phyloP scores from a whole-genome alignment of 2,329 filamentous ascomycete genomes.

The Penicillium sp. region DNA sequence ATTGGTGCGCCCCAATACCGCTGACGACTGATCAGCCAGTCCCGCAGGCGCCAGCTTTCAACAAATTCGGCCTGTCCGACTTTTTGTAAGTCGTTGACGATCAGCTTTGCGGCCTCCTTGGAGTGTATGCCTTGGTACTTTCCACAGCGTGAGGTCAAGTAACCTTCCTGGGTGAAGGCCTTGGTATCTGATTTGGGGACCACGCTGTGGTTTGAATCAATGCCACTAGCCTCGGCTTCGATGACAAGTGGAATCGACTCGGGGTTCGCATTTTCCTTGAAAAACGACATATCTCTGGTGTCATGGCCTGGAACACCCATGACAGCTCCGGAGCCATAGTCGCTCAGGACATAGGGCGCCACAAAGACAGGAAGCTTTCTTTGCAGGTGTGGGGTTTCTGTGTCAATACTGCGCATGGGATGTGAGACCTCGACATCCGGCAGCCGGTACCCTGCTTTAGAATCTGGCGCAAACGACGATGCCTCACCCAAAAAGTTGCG shows the following conservation, averaged over 20 bases:
- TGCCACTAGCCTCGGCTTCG: slow-evolving; percentile 39
- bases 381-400: slow-evolving; percentile 42
- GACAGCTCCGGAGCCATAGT: slow-evolving; percentile 83
- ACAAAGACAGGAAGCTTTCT: slow-evolving; percentile 71
- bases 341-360: slow-evolving; percentile 80
- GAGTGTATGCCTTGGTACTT: slow-evolving; percentile 66
- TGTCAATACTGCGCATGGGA: slow-evolving; percentile 62
- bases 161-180: slow-evolving; percentile 67
- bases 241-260: slow-evolving; percentile 67
- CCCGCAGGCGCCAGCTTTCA: slow-evolving; percentile 77
- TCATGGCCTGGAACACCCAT: slow-evolving; percentile 94
- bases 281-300: slow-evolving; percentile 75
- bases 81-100: slow-evolving; percentile 55
- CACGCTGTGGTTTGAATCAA: slow-evolving; percentile 15
- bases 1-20: slow-evolving; percentile 91
- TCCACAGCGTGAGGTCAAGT: slow-evolving; percentile 67
- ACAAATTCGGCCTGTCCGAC: slow-evolving; percentile 62
- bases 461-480: slow-evolving; percentile 56
- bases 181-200: slow-evolving; percentile 44
- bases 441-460: slow-evolving; percentile 68
- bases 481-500: slow-evolving; percentile 66
- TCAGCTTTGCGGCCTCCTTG: slow-evolving; percentile 60
- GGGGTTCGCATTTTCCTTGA: slow-evolving; percentile 67
- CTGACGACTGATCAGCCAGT: slow-evolving; percentile 92
- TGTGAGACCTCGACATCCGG: slow-evolving; percentile 64